Evolutionary conservation across 2,329 filamentous ascomycete genomes (phyloP).

Genomic region (Alternaria brassicicola): DNA sequence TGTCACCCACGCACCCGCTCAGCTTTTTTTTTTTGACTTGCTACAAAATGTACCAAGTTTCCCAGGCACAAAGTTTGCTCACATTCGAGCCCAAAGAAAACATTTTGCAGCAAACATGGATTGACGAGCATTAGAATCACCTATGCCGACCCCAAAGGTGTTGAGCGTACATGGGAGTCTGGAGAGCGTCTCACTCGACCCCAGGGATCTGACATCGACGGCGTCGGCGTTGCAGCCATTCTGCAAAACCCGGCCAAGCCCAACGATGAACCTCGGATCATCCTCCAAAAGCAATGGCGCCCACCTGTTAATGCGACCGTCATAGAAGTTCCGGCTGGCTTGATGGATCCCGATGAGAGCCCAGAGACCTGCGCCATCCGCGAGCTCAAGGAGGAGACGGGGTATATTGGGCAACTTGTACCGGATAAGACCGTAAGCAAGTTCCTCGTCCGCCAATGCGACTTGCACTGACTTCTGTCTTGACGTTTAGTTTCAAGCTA

Average conservation of each 20-base stretch:
- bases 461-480: not conserved
- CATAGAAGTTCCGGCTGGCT: constrained; percentile 67
- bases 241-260: constrained; percentile 51
- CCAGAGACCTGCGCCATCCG: constrained; percentile 64
- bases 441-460: not conserved
- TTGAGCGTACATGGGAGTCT: constrained; percentile 71
- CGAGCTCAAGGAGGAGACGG: constrained; percentile 69
- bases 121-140: constrained; percentile 40
- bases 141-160: constrained; percentile 68
- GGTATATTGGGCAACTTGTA: constrained; percentile 60
- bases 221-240: constrained; percentile 75
- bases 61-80: not conserved
- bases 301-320: constrained; percentile 65
- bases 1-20: not conserved
- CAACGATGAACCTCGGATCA: constrained; percentile 40
- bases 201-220: constrained; percentile 67
- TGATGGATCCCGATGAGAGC: constrained; percentile 66
- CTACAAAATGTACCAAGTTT: not conserved
- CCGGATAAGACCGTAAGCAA: constrained; percentile 25
- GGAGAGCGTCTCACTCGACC: constrained; percentile 74
- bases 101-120: constrained; percentile 1
- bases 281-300: constrained; percentile 61
- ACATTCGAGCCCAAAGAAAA: not conserved
- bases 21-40: not conserved
- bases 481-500: constrained; percentile 39